These are phyloP conservation scores for Sugiyamaella chiloensis DNA, from an alignment of 805 yeast species.

Conservation along the genomic window DNA sequence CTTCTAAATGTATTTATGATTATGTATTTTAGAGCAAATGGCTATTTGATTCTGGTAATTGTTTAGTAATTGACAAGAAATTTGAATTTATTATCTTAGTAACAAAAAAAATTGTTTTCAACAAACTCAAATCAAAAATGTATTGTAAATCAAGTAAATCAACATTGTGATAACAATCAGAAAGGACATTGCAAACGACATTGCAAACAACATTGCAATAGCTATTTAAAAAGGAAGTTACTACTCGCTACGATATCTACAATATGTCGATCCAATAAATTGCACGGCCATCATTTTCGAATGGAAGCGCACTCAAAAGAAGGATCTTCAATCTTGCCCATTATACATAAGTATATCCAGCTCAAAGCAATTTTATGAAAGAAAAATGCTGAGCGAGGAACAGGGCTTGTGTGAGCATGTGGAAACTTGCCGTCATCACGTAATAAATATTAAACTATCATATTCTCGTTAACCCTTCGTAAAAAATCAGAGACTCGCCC, in stretches of 20 bases:
- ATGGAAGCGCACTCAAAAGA: slow-evolving; percentile 22
- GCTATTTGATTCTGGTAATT: background rate
- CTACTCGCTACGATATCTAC: too few relatives aligned
- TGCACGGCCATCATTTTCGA: slow-evolving; percentile 16
- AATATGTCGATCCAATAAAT: slow-evolving; percentile 17
- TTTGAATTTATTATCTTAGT: too few relatives aligned
- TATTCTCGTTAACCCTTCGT: slow-evolving; percentile 39
- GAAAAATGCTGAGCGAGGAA: slow-evolving; percentile 21
- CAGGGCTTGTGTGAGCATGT: slow-evolving; percentile 18
- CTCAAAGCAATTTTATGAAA: slow-evolving; percentile 15
- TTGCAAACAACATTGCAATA: too few relatives aligned
- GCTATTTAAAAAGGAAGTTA: too few relatives aligned
- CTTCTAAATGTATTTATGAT: slow-evolving; percentile 48
- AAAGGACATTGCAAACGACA: too few relatives aligned
- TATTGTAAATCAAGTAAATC: too few relatives aligned
- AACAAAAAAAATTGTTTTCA: too few relatives aligned
- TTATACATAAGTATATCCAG: slow-evolving; percentile 17
- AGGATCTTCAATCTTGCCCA: slow-evolving; percentile 13
- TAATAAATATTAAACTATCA: slow-evolving; percentile 6
- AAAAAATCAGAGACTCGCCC: slow-evolving; percentile 54
- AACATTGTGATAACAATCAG: too few relatives aligned
- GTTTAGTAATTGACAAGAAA: background rate
- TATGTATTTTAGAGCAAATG: slow-evolving; percentile 7
- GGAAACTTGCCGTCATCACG: too few relatives aligned
- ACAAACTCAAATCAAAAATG: too few relatives aligned